Conservation (phyloP, 345 rosid genomes). For the Balakata baccata region DNA sequence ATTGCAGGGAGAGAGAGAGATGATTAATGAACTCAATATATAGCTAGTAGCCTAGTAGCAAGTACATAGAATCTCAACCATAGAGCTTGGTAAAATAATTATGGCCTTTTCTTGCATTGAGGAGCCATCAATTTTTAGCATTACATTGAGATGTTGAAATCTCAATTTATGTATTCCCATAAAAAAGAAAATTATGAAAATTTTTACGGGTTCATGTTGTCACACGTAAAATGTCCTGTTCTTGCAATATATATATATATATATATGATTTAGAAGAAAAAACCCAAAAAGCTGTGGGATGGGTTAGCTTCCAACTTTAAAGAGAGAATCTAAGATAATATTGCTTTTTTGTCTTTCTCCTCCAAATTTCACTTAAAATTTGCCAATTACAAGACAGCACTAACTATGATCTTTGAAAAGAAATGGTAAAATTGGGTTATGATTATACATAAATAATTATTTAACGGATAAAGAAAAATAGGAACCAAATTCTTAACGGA, state of each 20-base stretch:
- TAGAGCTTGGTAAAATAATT: background rate
- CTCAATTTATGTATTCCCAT: too few relatives aligned
- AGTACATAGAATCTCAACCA: background rate
- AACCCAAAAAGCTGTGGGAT: background rate
- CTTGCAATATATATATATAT: too few relatives aligned
- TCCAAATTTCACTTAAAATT: background rate
- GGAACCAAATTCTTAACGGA: slow-evolving; percentile 1
- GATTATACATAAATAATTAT: too few relatives aligned
- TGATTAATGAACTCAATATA: background rate
- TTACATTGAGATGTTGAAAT: too few relatives aligned
- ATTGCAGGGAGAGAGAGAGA: background rate
- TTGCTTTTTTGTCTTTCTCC: background rate
- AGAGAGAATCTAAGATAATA: slow-evolving; percentile 12
- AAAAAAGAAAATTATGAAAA: too few relatives aligned
- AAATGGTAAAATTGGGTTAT: background rate
- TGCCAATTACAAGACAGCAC: background rate
- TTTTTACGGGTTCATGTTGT: background rate
- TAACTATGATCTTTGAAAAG: background rate
- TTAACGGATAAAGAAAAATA: too few relatives aligned
- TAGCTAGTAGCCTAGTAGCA: too few relatives aligned
- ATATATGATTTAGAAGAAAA: too few relatives aligned
- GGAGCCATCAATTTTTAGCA: background rate
- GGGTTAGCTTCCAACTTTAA: background rate
- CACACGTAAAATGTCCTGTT: background rate
- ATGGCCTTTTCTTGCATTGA: background rate